phyloP scores from a whole-genome alignment of 441 rosid species.

The Gossypium trilobum region DNA sequence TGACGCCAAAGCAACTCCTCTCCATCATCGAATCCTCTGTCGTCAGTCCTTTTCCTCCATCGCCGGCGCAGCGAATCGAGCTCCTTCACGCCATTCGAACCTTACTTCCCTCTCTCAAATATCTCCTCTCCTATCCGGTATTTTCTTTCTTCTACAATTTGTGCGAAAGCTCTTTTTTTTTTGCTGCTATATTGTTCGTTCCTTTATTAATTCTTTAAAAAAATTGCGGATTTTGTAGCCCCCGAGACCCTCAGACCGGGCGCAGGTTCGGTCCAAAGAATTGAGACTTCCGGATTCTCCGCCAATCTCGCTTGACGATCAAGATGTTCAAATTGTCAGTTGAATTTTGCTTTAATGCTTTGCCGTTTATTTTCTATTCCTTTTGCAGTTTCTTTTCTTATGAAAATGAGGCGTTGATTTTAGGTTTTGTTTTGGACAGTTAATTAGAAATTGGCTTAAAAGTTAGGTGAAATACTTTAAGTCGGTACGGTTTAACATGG shows the following conservation, averaged over 20 bases:
- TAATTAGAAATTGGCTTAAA: background rate
- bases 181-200: background rate
- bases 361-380: background rate
- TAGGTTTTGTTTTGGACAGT: background rate
- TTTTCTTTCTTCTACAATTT: background rate
- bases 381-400: background rate
- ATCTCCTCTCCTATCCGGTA: slow-evolving; percentile 71
- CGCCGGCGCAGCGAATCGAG: slow-evolving; percentile 62
- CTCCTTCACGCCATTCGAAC: slow-evolving; percentile 71
- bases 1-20: slow-evolving; percentile 63
- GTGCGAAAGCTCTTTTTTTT: background rate
- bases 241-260: slow-evolving; percentile 62
- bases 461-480: background rate
- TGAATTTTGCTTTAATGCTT: background rate
- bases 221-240: slow-evolving; percentile 34
- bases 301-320: slow-evolving; percentile 72
- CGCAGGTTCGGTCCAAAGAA: slow-evolving; percentile 70
- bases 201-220: background rate
- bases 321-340: slow-evolving; percentile 80
- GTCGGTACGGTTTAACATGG: background rate
- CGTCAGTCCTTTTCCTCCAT: slow-evolving; percentile 57
- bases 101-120: slow-evolving; percentile 47
- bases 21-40: slow-evolving; percentile 64
- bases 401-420: background rate
- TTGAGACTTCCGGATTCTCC: slow-evolving; percentile 82